Evolutionary conservation across 2,329 filamentous ascomycete genomes (phyloP).

Genomic region (Colletotrichum tamarilloi): DNA sequence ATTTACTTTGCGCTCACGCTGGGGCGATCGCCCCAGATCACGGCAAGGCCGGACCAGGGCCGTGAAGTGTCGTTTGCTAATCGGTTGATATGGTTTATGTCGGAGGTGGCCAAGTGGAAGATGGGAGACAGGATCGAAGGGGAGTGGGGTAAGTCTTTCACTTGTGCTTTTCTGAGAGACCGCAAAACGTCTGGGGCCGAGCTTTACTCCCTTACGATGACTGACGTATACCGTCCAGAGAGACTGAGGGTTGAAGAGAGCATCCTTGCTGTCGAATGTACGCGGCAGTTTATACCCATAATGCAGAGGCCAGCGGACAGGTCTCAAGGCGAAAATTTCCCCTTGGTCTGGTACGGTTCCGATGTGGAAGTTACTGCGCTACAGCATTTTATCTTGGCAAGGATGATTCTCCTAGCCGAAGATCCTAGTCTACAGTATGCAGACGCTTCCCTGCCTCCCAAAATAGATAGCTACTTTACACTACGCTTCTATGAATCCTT

Average conservation of each 20-base stretch:
- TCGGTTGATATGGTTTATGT: slow-evolving; percentile 53
- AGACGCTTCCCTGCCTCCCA: background rate
- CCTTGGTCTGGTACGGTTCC: slow-evolving; percentile 52
- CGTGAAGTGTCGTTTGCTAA: slow-evolving; percentile 50
- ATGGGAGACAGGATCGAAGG: slow-evolving; percentile 48
- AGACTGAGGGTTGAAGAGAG: background rate
- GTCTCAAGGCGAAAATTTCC: slow-evolving; percentile 52
- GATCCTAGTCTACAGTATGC: slow-evolving; percentile 50
- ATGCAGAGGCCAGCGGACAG: slow-evolving; percentile 48
- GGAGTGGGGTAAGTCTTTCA: slow-evolving; percentile 49
- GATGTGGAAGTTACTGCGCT: slow-evolving; percentile 53
- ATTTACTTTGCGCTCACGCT: slow-evolving; percentile 54
- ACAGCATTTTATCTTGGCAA: slow-evolving; percentile 52
- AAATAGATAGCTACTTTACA: too few relatives aligned
- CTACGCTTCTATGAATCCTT: background rate
- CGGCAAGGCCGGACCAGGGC: slow-evolving; percentile 48
- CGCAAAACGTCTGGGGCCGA: too few relatives aligned
- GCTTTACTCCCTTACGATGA: background rate
- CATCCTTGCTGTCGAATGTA: background rate
- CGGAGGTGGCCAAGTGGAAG: slow-evolving; percentile 53
- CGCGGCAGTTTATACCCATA: slow-evolving; percentile 41
- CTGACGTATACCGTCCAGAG: background rate
- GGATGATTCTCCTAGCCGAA: slow-evolving; percentile 52
- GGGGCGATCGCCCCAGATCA: slow-evolving; percentile 50
- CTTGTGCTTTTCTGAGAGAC: background rate